Evolutionary conservation across 352 stramenopile species (phyloP).

Genomic region (Pythium oligandrum): DNA sequence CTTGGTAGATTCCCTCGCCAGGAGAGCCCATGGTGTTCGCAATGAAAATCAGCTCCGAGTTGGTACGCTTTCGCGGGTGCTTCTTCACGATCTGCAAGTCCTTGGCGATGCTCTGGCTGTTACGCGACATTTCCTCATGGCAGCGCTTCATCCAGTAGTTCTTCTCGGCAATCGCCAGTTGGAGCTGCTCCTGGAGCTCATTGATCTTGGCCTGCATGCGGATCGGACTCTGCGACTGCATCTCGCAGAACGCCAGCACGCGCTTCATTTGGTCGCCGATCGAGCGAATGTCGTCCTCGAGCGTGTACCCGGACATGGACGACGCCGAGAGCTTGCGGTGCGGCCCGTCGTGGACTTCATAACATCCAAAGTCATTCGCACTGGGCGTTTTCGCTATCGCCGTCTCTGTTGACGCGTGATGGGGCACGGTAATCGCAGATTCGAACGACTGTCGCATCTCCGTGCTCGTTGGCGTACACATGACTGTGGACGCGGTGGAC

Average conservation of each 20-base stretch:
- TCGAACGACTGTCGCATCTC: no score
- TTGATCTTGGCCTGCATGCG: constrained; percentile 73
- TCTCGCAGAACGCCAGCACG: constrained; percentile 74
- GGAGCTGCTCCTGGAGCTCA: constrained; percentile 75
- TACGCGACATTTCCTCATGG: constrained; percentile 54
- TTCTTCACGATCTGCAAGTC: constrained; percentile 43
- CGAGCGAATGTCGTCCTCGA: constrained; percentile 73
- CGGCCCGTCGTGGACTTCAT: constrained; percentile 14
- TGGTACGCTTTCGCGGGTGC: constrained; percentile 58
- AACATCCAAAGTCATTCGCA: background rate
- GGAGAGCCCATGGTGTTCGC: constrained; percentile 72
- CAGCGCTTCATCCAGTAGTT: constrained; percentile 89
- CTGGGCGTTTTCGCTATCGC: background rate
- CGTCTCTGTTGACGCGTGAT: background rate
- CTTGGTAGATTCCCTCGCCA: constrained; percentile 69
- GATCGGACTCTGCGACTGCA: constrained; percentile 64
- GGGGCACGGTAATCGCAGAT: no score
- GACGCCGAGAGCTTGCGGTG: constrained; percentile 38
- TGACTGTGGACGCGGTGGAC: no score
- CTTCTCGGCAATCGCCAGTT: constrained; percentile 74
- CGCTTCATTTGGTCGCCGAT: constrained; percentile 82
- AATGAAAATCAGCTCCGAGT: constrained; percentile 81
- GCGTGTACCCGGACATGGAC: constrained; percentile 39
- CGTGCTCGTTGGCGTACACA: no score
- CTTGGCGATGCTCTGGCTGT: constrained; percentile 27